Evolutionary conservation across 2,329 filamentous ascomycete genomes (phyloP).

Genomic region (Lanzia echinophila): DNA sequence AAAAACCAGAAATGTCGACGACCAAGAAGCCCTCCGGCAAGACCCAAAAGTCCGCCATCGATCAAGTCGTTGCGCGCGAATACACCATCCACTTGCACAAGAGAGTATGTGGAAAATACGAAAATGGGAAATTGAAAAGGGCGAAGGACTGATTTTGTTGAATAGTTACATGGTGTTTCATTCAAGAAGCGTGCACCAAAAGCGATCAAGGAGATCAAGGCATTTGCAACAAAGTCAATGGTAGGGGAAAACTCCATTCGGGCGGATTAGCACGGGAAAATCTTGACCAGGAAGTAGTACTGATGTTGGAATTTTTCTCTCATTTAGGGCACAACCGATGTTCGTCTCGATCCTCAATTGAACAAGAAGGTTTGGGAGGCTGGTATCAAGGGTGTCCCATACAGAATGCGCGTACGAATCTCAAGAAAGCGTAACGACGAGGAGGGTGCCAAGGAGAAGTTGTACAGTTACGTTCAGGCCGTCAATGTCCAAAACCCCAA

Average conservation of each 20-base stretch:
- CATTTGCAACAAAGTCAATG: slow-evolving; percentile 90
- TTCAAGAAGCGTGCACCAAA: slow-evolving; percentile 99
- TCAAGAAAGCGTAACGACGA: slow-evolving; percentile 99
- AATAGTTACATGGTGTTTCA: slow-evolving; percentile 85
- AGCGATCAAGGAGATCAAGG: slow-evolving; percentile 99
- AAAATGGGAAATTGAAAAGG: slow-evolving; percentile 3
- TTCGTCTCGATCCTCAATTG: slow-evolving; percentile 95
- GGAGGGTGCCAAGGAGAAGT: slow-evolving; percentile 98
- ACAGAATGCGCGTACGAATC: slow-evolving; percentile 95
- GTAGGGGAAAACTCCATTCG: slow-evolving; percentile 49
- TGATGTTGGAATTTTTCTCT: slow-evolving; percentile 18
- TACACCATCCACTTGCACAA: slow-evolving; percentile 99
- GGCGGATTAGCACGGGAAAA: background rate
- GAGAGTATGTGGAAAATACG: slow-evolving; percentile 64
- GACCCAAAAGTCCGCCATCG: slow-evolving; percentile 81
- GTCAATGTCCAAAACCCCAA: slow-evolving; percentile 99
- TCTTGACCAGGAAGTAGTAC: background rate
- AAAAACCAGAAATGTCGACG: slow-evolving; percentile 51
- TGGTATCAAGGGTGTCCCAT: slow-evolving; percentile 97
- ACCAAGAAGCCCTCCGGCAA: slow-evolving; percentile 67
- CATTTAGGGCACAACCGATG: slow-evolving; percentile 82
- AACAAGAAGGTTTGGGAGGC: slow-evolving; percentile 99
- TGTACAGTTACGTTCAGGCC: slow-evolving; percentile 99
- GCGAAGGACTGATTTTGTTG: slow-evolving; percentile 42
- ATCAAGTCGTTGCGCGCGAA: slow-evolving; percentile 98